Evolutionary conservation across 352 stramenopile species (phyloP).

Genomic region (Aphanomyces euteiches): DNA sequence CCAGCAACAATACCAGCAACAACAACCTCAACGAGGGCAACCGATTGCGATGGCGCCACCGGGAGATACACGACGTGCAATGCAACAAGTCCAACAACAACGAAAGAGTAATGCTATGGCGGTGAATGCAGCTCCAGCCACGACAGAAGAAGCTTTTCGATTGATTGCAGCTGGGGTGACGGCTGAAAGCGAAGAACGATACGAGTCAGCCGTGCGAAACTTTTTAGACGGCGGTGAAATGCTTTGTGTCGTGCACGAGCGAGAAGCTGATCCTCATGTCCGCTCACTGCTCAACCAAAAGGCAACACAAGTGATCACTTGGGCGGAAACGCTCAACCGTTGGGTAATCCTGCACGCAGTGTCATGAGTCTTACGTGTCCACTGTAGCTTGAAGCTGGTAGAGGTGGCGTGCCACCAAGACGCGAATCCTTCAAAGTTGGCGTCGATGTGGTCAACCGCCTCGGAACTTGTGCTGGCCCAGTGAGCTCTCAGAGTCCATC

Average conservation of each 20-base stretch:
- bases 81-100: conserved; percentile 2
- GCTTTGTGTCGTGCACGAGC: conserved; percentile 26
- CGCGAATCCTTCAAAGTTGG: conserved; percentile 41
- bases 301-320: conserved; percentile 45
- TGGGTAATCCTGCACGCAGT: conserved; percentile 33
- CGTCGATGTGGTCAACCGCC: conserved; percentile 37
- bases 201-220: conserved; percentile 26
- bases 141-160: conserved; percentile 30
- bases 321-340: conserved; percentile 43
- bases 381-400: conserved; percentile 12
- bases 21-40: conserved; percentile 2
- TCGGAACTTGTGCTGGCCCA: conserved; percentile 26
- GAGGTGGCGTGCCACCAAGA: conserved; percentile 32
- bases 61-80: not conserved
- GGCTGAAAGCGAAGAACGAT: conserved; percentile 27
- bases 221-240: conserved; percentile 32
- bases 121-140: conserved; percentile 20
- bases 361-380: conserved; percentile 3
- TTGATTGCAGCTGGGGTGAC: conserved; percentile 27
- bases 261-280: conserved; percentile 27
- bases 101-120: conserved; percentile 18
- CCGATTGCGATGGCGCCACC: conserved; percentile 4
- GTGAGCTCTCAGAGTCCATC: conserved; percentile 4
- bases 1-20: not conserved
- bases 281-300: conserved; percentile 40